These are phyloP conservation scores for Kurtzmaniella quercitrusa DNA, from an alignment of 1,139 yeast species.

Conservation along the genomic window DNA sequence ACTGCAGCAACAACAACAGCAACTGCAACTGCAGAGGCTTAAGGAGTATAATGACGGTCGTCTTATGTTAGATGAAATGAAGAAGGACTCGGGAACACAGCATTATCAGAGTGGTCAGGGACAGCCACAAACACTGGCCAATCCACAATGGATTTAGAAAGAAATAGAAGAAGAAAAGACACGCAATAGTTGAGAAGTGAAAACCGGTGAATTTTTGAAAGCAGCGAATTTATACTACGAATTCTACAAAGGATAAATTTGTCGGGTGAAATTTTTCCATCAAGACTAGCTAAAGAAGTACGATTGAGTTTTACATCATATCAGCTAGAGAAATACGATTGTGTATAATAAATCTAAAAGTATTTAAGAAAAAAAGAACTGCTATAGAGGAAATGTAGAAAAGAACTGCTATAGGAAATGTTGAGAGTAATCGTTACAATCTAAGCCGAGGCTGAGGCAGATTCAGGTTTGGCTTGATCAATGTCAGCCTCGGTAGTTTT, in stretches of 20 bases:
- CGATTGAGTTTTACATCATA: no score
- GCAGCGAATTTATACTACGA: no score
- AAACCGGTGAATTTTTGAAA: neutral
- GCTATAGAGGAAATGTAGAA: no score
- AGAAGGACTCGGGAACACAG: constrained; percentile 3
- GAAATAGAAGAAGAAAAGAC: neutral
- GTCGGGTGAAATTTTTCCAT: neutral
- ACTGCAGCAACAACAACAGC: constrained; percentile 6
- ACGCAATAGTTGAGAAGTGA: neutral
- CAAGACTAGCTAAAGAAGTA: neutral
- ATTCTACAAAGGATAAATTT: no score
- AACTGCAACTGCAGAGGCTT: constrained; percentile 6
- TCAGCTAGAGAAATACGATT: no score
- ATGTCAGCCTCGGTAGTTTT: neutral
- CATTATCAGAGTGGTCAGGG: constrained; percentile 4
- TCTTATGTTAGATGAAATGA: constrained; percentile 3
- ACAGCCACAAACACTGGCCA: constrained; percentile 4
- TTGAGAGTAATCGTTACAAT: no score
- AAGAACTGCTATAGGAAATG: no score
- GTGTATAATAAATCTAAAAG: no score
- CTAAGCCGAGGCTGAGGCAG: no score
- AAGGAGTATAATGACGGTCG: constrained; percentile 5
- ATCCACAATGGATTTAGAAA: constrained; percentile 6
- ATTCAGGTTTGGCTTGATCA: no score
- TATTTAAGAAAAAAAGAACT: no score